Conservation (phyloP, 2,329 filamentous ascomycete species). For the Microcera coccophila region DNA sequence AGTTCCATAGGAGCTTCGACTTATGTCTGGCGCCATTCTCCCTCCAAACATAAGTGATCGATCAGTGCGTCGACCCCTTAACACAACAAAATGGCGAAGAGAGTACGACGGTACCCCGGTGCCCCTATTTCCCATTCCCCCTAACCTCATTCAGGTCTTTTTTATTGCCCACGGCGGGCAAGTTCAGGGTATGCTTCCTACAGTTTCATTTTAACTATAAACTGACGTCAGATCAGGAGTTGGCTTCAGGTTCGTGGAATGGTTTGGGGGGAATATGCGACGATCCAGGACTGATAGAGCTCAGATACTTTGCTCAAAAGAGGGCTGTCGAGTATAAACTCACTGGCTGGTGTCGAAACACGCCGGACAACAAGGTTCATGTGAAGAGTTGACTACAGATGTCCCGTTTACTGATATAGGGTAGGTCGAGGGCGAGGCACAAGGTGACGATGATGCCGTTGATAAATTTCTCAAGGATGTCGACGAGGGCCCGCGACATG, state of each 20-base stretch:
- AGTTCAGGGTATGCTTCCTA: constrained; percentile 59
- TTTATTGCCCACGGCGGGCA: constrained; percentile 60
- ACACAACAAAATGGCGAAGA: constrained; percentile 30
- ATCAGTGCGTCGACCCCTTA: not conserved
- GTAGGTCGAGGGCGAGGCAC: constrained; percentile 86
- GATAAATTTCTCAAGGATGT: constrained; percentile 70
- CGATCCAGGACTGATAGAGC: constrained; percentile 6
- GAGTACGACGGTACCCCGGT: constrained; percentile 28
- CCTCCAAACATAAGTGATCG: not conserved
- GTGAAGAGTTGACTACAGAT: not conserved
- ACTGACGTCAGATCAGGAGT: constrained; percentile 46
- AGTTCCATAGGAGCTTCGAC: no score
- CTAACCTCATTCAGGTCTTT: constrained; percentile 55
- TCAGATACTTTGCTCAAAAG: constrained; percentile 52
- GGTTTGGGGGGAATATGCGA: not conserved
- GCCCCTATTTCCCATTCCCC: no score
- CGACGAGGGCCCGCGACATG: constrained; percentile 66
- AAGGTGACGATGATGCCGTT: constrained; percentile 65
- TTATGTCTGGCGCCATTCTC: no score
- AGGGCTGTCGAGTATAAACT: constrained; percentile 48
- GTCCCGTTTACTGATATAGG: not conserved
- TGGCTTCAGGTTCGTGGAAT: constrained; percentile 46
- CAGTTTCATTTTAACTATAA: no score
- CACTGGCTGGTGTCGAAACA: constrained; percentile 62
- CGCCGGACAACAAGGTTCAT: constrained; percentile 49